phyloP scores from a whole-genome alignment of 2,329 filamentous ascomycete genomes.

The Aspergillus fumigatus region DNA sequence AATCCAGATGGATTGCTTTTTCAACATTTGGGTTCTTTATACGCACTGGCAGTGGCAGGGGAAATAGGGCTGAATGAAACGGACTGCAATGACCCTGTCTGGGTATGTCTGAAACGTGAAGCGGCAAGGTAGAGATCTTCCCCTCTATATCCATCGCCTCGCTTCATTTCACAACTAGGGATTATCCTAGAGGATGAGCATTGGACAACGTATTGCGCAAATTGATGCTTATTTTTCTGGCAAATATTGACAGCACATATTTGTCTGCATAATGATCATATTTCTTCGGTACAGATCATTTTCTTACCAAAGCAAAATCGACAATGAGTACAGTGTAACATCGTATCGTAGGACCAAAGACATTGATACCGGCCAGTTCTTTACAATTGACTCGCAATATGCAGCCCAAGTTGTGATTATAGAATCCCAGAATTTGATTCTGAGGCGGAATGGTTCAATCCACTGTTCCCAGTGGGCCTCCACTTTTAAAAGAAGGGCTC shows the following conservation, averaged over 20 bases:
- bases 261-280: not conserved
- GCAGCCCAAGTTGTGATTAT: not conserved
- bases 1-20: not conserved
- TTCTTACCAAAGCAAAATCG: not conserved
- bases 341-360: not conserved
- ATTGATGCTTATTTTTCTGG: not conserved
- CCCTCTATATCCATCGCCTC: not conserved
- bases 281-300: not conserved
- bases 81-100: conserved; percentile 6
- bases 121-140: not conserved
- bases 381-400: not conserved
- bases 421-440: not conserved
- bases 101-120: not conserved
- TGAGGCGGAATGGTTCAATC: too few relatives aligned
- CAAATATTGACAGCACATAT: not conserved
- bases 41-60: conserved; percentile 6
- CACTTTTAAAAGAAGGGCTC: too few relatives aligned
- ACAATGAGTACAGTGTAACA: not conserved
- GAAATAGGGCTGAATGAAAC: conserved; percentile 9
- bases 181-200: not conserved
- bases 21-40: conserved; percentile 5
- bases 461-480: too few relatives aligned
- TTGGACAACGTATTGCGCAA: not conserved
- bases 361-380: not conserved
- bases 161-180: not conserved